A percentile compares a stretch with the other conserved stretches of the same genome.
Conservation (phyloP, 108 stramenopile genomes). For the Conticribra weissflogii region DNA sequence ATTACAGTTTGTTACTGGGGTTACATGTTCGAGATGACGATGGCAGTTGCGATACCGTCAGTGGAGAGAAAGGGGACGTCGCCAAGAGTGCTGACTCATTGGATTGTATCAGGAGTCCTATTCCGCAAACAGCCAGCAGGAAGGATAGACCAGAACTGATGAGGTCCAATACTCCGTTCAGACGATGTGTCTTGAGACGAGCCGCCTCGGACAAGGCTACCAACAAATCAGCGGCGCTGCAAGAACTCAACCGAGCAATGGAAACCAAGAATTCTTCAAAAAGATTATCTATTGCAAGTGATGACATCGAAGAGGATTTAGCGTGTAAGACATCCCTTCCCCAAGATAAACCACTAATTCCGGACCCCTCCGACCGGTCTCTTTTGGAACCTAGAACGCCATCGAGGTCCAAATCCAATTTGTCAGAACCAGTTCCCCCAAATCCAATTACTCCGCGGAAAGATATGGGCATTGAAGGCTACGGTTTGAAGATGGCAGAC, state of each 20-base stretch:
- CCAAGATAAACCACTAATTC: not conserved
- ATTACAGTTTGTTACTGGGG: conserved; percentile 82
- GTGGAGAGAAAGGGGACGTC: not conserved
- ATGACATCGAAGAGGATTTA: conserved; percentile 5
- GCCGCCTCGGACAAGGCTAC: conserved; percentile 9
- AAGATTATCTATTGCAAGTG: not conserved
- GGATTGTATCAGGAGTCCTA: no score
- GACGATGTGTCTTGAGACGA: conserved; percentile 38
- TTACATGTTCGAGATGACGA: conserved; percentile 56
- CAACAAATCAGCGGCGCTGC: conserved; percentile 6
- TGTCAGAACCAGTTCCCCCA: not conserved
- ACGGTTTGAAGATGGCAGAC: conserved; percentile 11
- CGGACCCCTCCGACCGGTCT: not conserved
- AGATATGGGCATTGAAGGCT: conserved; percentile 41
- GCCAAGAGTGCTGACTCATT: conserved; percentile 1
- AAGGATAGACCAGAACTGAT: conserved; percentile 16
- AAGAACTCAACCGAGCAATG: conserved; percentile 18
- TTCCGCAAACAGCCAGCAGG: not conserved
- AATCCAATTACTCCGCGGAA: conserved; percentile 31
- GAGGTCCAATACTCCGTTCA: conserved; percentile 43
- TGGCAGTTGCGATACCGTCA: not conserved
- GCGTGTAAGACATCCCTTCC: not conserved
- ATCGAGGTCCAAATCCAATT: not conserved
- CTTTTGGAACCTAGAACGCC: not conserved
- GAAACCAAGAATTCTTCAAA: not conserved